These are phyloP conservation scores for Trichophaea hybrida DNA, from an alignment of 2,329 filamentous ascomycete genomes.

Conservation along the genomic window DNA sequence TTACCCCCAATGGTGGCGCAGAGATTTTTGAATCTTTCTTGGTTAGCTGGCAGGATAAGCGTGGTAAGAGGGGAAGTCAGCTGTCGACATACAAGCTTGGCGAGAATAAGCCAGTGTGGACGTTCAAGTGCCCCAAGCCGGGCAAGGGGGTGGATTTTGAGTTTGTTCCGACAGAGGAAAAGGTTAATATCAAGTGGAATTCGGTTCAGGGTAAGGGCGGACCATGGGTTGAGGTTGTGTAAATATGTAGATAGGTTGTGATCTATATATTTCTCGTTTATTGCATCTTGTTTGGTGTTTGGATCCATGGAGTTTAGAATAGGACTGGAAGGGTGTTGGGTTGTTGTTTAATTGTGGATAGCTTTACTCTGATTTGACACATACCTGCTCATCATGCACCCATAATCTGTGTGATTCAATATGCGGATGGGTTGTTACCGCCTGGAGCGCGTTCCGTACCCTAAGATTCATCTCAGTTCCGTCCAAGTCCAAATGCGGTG, in stretches of 20 bases:
- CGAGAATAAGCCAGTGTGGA: neutral
- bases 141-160: neutral
- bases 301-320: no score
- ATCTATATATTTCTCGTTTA: no score
- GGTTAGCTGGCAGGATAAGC: neutral
- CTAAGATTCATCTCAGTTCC: no score
- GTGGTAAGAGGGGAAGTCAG: neutral
- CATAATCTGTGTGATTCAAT: no score
- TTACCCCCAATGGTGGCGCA: neutral
- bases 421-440: no score
- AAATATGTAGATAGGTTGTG: neutral
- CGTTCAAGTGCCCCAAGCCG: neutral
- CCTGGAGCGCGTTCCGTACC: no score
- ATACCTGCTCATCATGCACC: no score
- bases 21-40: neutral
- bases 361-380: no score
- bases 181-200: neutral
- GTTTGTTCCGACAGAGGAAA: neutral
- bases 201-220: neutral
- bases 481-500: no score
- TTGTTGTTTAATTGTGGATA: no score
- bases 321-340: no score
- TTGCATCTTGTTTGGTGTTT: no score
- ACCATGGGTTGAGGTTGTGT: neutral
- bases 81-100: neutral